Evolutionary conservation across 202 grass and related monocot species (phyloP), one percentile per base, ranked within the genome.

Genomic region (Musa balbisiana): DNA sequence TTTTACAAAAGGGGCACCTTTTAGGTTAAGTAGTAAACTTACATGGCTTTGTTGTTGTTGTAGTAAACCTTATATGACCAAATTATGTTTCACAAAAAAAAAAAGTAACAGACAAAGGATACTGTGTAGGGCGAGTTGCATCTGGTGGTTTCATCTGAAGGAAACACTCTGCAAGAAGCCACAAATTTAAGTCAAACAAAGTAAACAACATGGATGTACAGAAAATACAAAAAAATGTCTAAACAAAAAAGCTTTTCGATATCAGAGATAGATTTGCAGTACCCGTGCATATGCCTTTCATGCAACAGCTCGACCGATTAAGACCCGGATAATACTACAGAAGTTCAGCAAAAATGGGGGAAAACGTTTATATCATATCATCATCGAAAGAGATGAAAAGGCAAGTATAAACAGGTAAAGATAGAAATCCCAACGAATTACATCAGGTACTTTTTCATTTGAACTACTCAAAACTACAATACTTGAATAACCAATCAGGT

Each of bases 1-100:
- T 99, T 99, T 99, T 99, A 83, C 95, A 99, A 73, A 99, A 99
- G 62, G 95, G 95, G 43, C 95, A 99, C 80, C 95, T 99, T 92
- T 50, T 84, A 75, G 69, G 78, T 95, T 67, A 92, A 92, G 85
- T 76, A 78, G 55, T 27, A 43, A 43, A 43, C 33, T 6, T 43
- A 43, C 33, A 43, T 43, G 5, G 33, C 33, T 5, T 43, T 43
- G 33, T 43, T 43, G 4, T 6, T 43, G 33, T 43, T 6, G 33
- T 6, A 6, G 33, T 43, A 86, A 62, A 23, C 43, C 1, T 73
- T 3, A 53, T 53, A 70, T 51, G 76, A 73, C 60, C 73, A 20
- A 51, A 52, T 23, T 64, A 76, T 24, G 1, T 59, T 50, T 27
- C 76, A 74, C 78, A 1, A 64, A 86, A 53, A 52, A 75, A 25